Evolutionary conservation across 208 protist species (phyloP).

Genomic region (Leishmania arabica): DNA sequence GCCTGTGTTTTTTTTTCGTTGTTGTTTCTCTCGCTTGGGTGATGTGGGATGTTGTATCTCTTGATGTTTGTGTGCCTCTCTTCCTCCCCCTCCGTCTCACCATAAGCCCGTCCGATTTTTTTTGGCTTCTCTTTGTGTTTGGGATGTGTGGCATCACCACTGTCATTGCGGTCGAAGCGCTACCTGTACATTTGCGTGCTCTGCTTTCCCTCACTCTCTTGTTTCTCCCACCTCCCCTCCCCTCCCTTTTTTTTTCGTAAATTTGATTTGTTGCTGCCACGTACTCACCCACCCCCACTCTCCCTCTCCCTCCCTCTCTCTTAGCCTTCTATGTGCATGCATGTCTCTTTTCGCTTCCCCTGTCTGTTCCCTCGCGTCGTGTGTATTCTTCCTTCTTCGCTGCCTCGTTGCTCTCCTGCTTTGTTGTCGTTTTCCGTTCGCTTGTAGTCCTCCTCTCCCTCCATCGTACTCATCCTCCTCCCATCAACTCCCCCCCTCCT

Average conservation of each 20-base stretch:
- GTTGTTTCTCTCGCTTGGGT: not conserved
- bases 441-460: not conserved
- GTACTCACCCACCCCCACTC: too few species aligned
- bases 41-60: not conserved
- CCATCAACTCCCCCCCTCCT: not conserved
- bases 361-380: not conserved
- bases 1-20: not conserved
- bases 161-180: not conserved
- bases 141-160: not conserved
- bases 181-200: not conserved
- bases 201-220: not conserved
- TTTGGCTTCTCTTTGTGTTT: not conserved
- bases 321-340: not conserved
- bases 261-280: too few species aligned
- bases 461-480: not conserved
- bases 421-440: not conserved
- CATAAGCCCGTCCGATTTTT: not conserved
- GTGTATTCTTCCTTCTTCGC: not conserved
- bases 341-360: conserved; percentile 1
- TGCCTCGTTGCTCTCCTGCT: not conserved
- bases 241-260: too few species aligned
- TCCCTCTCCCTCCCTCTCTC: not conserved
- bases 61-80: not conserved
- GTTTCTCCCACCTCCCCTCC: not conserved
- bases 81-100: not conserved